Percentiles rank a stretch among this genome's conserved stretches.
phyloP scores from a whole-genome alignment of 257 asterid species.

The Solanum microdontum region DNA sequence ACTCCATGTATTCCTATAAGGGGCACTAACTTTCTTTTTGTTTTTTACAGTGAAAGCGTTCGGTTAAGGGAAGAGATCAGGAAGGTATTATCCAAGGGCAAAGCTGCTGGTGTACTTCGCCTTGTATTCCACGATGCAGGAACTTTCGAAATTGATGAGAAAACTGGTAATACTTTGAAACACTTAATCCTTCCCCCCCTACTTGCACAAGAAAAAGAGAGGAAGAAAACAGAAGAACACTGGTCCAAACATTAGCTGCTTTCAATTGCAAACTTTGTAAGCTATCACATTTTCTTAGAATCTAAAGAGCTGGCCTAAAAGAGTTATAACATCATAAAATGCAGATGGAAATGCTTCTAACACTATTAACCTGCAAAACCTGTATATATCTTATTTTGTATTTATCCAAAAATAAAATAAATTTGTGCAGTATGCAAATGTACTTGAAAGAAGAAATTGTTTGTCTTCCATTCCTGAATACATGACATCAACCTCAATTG shows the following conservation, averaged over 20 bases:
- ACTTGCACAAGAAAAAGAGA: too few species aligned
- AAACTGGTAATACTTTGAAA: slow-evolving; percentile 31
- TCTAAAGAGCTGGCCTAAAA: background rate
- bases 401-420: background rate
- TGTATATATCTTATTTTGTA: background rate
- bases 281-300: background rate
- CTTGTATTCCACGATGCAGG: slow-evolving; percentile 98
- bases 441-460: background rate
- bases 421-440: background rate
- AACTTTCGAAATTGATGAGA: slow-evolving; percentile 54
- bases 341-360: background rate
- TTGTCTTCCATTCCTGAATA: background rate
- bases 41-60: slow-evolving; percentile 28
- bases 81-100: slow-evolving; percentile 55
- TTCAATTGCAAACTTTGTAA: background rate
- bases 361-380: background rate
- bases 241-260: background rate
- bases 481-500: background rate
- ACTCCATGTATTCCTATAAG: background rate
- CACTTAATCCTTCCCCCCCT: background rate
- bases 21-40: background rate
- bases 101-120: slow-evolving; percentile 90
- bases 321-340: background rate
- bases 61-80: slow-evolving; percentile 53
- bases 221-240: background rate